These are phyloP conservation scores for Fusarium begoniae DNA, from an alignment of 2,329 filamentous ascomycete species.

Conservation along the genomic window DNA sequence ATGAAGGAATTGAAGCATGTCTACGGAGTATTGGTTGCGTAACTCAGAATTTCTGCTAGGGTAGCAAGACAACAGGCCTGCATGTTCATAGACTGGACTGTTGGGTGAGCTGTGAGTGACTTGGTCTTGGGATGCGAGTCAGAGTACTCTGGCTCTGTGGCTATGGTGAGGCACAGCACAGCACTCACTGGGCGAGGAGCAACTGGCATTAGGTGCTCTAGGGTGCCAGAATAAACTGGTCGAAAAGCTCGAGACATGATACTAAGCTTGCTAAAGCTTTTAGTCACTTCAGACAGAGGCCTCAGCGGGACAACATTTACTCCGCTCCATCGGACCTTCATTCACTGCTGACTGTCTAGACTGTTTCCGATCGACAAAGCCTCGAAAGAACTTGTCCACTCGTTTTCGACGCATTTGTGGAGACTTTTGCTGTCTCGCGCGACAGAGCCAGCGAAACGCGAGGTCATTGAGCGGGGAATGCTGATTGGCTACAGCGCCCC, in stretches of 20 bases:
- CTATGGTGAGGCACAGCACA: neutral
- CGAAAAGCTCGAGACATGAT: accelerated
- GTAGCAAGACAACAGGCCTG: neutral
- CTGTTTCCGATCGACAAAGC: neutral
- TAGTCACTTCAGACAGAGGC: neutral
- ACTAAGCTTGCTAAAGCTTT: neutral
- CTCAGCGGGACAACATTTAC: neutral
- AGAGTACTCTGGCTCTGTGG: neutral
- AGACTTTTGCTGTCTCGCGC: neutral
- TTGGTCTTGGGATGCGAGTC: no score
- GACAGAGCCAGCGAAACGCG: constrained; percentile 13
- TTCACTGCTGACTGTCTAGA: neutral
- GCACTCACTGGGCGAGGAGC: neutral
- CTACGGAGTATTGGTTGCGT: neutral
- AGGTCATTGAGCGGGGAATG: neutral
- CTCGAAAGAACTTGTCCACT: neutral
- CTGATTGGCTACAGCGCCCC: neutral
- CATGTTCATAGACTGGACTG: neutral
- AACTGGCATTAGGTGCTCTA: neutral
- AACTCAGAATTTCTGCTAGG: neutral
- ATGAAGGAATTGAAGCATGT: neutral
- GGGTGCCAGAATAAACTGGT: neutral
- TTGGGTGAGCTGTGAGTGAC: neutral
- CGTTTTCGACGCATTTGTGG: neutral
- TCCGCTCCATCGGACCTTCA: neutral